These are phyloP conservation scores for Talaromyces trachyspermus DNA, from an alignment of 495 filamentous ascomycete species.

Conservation along the genomic window DNA sequence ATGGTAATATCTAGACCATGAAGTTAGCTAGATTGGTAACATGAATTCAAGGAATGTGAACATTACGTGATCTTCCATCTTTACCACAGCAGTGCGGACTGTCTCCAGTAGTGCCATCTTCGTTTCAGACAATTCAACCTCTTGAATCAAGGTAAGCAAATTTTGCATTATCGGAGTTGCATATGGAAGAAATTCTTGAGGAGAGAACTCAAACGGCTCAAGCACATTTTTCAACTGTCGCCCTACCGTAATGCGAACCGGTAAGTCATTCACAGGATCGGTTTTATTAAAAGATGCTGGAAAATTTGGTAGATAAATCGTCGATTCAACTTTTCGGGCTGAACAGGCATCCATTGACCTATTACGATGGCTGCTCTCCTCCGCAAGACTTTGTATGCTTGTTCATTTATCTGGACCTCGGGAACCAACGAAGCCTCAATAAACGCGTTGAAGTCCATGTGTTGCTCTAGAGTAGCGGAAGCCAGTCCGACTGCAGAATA, in stretches of 20 bases:
- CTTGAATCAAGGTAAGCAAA: constrained; percentile 68
- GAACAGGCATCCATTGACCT: constrained; percentile 81
- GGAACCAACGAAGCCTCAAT: constrained; percentile 63
- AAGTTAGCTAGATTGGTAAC: neutral
- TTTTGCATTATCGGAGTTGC: constrained; percentile 58
- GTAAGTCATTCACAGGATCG: constrained; percentile 77
- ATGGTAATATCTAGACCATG: constrained; percentile 49
- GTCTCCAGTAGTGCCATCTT: constrained; percentile 83
- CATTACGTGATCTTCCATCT: constrained; percentile 73
- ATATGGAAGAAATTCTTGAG: constrained; percentile 64
- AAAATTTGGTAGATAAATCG: constrained; percentile 83
- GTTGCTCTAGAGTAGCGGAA: constrained; percentile 60
- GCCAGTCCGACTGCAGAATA: constrained; percentile 89
- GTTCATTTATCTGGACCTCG: constrained; percentile 69
- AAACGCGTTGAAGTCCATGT: constrained; percentile 76
- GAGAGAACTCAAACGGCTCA: constrained; percentile 75
- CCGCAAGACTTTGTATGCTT: constrained; percentile 78
- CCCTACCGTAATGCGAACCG: constrained; percentile 86
- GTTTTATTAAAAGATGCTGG: constrained; percentile 74
- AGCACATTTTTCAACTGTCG: constrained; percentile 69
- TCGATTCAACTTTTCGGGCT: constrained; percentile 53
- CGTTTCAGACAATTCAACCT: constrained; percentile 76
- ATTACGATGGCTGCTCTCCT: constrained; percentile 81
- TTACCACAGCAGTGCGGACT: constrained; percentile 66
- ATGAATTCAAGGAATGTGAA: too few relatives aligned